phyloP scores from a whole-genome alignment of 2,329 filamentous ascomycete genomes.

The Pseudocercospora musae region DNA sequence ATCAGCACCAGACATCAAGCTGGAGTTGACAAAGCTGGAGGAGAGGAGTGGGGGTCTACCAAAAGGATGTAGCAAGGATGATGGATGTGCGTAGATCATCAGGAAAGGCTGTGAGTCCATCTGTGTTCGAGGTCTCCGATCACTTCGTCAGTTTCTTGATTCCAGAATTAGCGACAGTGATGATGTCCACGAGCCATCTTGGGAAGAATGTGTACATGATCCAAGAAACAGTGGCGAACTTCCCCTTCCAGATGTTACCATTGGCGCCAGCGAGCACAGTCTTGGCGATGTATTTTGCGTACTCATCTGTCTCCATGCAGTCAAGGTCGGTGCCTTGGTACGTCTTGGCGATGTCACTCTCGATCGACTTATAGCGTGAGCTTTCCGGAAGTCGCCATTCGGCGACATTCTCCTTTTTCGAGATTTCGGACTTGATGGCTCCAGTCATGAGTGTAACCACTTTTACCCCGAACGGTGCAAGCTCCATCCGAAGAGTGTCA shows the following conservation, averaged over 20 bases:
- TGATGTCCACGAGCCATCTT: not conserved
- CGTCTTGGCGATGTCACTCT: slow-evolving; percentile 10
- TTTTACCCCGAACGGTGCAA: slow-evolving; percentile 32
- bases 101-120: slow-evolving; percentile 5
- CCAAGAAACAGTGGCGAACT: not conserved
- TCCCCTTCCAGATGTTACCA: slow-evolving; percentile 2
- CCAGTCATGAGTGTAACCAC: slow-evolving; percentile 24
- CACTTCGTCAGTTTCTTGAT: not conserved
- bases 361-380: slow-evolving; percentile 11
- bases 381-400: slow-evolving; percentile 7
- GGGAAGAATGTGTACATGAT: not conserved
- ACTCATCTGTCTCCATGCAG: slow-evolving; percentile 15
- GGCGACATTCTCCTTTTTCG: slow-evolving; percentile 4
- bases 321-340: slow-evolving; percentile 13
- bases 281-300: slow-evolving; percentile 15
- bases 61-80: slow-evolving; percentile 27
- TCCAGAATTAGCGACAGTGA: not conserved
- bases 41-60: slow-evolving; percentile 31
- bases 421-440: slow-evolving; percentile 16
- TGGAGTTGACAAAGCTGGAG: slow-evolving; percentile 31
- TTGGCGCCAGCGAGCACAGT: slow-evolving; percentile 13
- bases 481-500: slow-evolving; percentile 28
- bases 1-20: no score
- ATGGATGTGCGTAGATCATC: slow-evolving; percentile 18
- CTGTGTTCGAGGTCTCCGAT: not conserved